Evolutionary conservation across 805 yeast genomes (phyloP).

Genomic region (Starmerella sp.): DNA sequence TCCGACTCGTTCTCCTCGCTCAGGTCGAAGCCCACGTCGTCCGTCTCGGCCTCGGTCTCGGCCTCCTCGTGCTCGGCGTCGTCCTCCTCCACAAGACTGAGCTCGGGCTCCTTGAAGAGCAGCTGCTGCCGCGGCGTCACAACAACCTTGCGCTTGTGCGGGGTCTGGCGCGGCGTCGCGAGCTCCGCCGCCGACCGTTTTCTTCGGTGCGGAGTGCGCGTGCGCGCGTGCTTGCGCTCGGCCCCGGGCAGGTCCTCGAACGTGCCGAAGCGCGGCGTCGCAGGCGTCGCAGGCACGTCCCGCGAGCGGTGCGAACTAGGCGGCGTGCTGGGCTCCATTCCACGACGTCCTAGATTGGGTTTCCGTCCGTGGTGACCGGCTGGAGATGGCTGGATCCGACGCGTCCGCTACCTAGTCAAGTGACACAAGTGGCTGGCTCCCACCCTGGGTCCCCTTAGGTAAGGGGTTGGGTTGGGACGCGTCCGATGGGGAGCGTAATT

Average conservation of each 20-base stretch:
- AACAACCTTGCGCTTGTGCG: slow-evolving; percentile 4
- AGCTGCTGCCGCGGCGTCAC: neutral
- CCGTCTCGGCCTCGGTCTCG: neutral
- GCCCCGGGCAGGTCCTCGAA: slow-evolving; percentile 20
- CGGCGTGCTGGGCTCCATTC: slow-evolving; percentile 24
- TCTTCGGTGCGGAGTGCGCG: neutral
- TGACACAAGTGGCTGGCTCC: slow-evolving; percentile 1
- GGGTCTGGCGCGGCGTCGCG: slow-evolving; percentile 19
- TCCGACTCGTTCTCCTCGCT: neutral
- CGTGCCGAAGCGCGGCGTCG: slow-evolving; percentile 24
- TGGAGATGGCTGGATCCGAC: slow-evolving; percentile 3
- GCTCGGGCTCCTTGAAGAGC: neutral
- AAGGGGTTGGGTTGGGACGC: neutral
- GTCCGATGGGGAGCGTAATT: neutral
- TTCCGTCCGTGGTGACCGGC: neutral
- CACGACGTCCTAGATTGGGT: neutral
- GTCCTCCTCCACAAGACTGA: neutral
- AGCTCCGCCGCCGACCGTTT: neutral
- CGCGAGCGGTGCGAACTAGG: slow-evolving; percentile 17
- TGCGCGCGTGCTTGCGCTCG: slow-evolving; percentile 5
- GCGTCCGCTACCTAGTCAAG: neutral
- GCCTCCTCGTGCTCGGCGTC: neutral
- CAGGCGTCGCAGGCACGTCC: slow-evolving; percentile 21
- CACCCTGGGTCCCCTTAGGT: neutral
- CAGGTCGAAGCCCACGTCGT: neutral